Evolutionary conservation across 805 yeast genomes (phyloP).

Genomic region (Starmerella kuoi): DNA sequence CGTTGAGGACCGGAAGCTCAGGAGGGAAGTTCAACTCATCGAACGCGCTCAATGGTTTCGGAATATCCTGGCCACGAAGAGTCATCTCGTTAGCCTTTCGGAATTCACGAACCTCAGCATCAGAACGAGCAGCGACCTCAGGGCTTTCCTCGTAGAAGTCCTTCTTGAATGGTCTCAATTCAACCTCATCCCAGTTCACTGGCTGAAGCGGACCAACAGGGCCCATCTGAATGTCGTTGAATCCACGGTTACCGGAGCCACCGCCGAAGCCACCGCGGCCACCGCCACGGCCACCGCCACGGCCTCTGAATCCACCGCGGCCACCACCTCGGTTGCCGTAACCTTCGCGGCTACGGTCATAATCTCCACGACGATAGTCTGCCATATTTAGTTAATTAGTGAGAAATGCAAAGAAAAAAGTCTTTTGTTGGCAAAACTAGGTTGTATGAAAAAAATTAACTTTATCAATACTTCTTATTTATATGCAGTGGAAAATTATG

Average conservation of each 20-base stretch:
- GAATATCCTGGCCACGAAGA: conserved; percentile 69
- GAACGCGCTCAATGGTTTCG: conserved; percentile 82
- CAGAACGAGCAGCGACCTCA: conserved; percentile 60
- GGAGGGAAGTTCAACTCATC: conserved; percentile 98
- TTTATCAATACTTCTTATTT: not conserved
- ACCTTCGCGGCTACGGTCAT: conserved; percentile 12
- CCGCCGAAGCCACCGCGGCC: conserved; percentile 34
- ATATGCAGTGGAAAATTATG: conserved; percentile 1
- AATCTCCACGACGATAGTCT: conserved; percentile 9
- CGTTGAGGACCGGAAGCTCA: conserved; percentile 57
- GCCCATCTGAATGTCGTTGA: conserved; percentile 27
- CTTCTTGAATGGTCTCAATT: conserved; percentile 83
- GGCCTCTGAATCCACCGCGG: conserved; percentile 29
- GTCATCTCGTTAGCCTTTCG: conserved; percentile 81
- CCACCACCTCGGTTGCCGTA: conserved; percentile 23
- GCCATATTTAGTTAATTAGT: conserved; percentile 3
- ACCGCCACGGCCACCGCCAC: conserved; percentile 31
- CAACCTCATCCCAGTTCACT: conserved; percentile 70
- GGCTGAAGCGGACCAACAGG: conserved; percentile 36
- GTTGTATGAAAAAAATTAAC: not conserved
- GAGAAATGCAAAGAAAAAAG: not conserved
- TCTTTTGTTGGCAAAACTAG: not conserved
- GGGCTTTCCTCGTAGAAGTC: conserved; percentile 86
- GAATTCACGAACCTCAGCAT: conserved; percentile 58
- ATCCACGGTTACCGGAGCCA: conserved; percentile 37